These are phyloP conservation scores for Termitomyces sp. DNA, from an alignment of 768 basidiomycete genomes.

Conservation along the genomic window DNA sequence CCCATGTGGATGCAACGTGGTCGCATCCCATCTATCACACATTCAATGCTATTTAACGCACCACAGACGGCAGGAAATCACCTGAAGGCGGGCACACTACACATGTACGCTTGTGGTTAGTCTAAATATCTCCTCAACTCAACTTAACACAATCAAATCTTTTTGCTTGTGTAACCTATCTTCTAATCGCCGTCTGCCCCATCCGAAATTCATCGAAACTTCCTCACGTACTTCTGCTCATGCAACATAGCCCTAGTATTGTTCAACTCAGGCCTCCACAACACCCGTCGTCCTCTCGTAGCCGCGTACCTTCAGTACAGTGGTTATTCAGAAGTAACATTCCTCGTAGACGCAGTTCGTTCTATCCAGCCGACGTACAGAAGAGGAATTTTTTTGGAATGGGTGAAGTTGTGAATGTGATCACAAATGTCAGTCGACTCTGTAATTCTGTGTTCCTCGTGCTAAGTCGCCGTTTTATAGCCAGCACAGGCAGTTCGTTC, in stretches of 20 bases:
- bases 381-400: constrained; percentile 76
- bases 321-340: constrained; percentile 77
- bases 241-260: constrained; percentile 16
- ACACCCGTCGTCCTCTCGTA: constrained; percentile 15
- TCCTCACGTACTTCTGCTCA: constrained; percentile 4
- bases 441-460: neutral
- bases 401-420: constrained; percentile 70
- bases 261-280: constrained; percentile 22
- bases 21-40: constrained; percentile 1
- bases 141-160: constrained; percentile 7
- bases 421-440: constrained; percentile 56
- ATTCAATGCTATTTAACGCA: constrained; percentile 11
- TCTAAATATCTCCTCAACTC: constrained; percentile 11
- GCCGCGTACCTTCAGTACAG: constrained; percentile 41
- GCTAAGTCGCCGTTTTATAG: constrained; percentile 27
- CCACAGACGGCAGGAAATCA: constrained; percentile 10
- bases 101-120: constrained; percentile 16
- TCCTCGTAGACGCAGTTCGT: constrained; percentile 57
- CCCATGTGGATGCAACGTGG: constrained; percentile 13
- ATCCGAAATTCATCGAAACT: constrained; percentile 3
- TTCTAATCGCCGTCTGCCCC: constrained; percentile 1
- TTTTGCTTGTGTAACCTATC: neutral
- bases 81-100: constrained; percentile 8
- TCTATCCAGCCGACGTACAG: constrained; percentile 52
- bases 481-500: constrained; percentile 77